Evolutionary conservation across 148 eudicot genomes (phyloP), one percentile per base, ranked within the genome.

Genomic region (Rhododendron molle): DNA sequence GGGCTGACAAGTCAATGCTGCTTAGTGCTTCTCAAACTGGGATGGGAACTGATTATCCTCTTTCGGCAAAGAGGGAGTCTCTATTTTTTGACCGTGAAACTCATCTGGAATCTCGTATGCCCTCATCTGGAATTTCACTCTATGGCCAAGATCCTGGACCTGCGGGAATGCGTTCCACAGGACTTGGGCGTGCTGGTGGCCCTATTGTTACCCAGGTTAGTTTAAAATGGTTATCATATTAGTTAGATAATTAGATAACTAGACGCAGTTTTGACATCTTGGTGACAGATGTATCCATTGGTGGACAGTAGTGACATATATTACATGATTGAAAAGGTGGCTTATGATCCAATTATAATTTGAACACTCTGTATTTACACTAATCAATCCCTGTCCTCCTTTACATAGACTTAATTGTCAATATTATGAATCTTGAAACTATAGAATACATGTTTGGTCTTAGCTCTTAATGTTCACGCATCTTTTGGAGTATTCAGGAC

Each of bases 191-290:
- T 85, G 81, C 93, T 80, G 88, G 90, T 79, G 94, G 90, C 73
- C 93, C 98, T 80, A 81, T 94, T 89, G 89, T 96, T 28, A 96
- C 96, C 73, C 98, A 93, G 98, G 99, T 96, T 84, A 34, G 76
- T 81, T 85, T 47, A 58, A 56, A 56, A 71, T 18, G 34, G 78
- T 56, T 15, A n/a, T 36, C 20, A 38, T 34, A 74, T 71, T 1
- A 32, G 40, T 16, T 14, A 30, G 20, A 16, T 16, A 18, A 36
- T 20, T 8, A 7, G 46, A 18, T 16, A 73, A 15, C 43, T 8
- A 18, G 78, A 18, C 26, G 0, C 26, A 20, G n/a, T 18, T 38
- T 38, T 16, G 46, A 74, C 78, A 36, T 32, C n/a, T 36, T 38
- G n/a, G 10, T 9, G 46, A 36, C 47, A 12, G 30, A 74, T 72